Conservation (phyloP, 2,329 filamentous ascomycete genomes). For the Eutypella sp. region DNA sequence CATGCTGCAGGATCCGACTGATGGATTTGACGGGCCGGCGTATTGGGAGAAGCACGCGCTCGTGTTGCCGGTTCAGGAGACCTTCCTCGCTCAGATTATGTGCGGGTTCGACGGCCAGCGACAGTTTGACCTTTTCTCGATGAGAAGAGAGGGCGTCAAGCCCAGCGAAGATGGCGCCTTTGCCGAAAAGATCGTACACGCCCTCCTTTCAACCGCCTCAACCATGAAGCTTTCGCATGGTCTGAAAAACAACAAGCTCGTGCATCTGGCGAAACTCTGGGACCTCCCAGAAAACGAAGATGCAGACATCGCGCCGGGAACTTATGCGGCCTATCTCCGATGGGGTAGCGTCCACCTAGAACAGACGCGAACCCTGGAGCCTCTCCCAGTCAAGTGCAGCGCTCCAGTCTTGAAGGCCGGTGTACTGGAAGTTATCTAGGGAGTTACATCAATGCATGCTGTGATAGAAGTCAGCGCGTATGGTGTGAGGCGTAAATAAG, state of each 20-base stretch:
- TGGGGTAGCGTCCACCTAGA: slow-evolving; percentile 1
- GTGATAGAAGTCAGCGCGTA: no score
- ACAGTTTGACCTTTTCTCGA: slow-evolving; percentile 28
- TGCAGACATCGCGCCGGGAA: background rate
- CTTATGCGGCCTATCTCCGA: slow-evolving; percentile 1
- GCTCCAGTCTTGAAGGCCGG: background rate
- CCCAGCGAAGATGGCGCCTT: background rate
- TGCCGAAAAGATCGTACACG: background rate
- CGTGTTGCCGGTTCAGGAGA: slow-evolving; percentile 27
- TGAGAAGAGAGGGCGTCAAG: slow-evolving; percentile 5
- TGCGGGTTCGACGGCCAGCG: slow-evolving; percentile 23
- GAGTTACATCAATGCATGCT: no score
- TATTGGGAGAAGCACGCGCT: slow-evolving; percentile 29
- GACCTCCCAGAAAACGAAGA: background rate
- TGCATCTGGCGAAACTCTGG: background rate
- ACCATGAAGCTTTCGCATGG: background rate
- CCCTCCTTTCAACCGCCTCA: background rate
- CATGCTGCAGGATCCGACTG: slow-evolving; percentile 25
- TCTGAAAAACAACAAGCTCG: background rate
- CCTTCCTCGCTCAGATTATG: slow-evolving; percentile 26
- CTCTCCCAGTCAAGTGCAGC: background rate
- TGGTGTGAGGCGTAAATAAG: no score
- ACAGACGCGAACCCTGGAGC: background rate
- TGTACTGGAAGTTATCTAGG: no score
- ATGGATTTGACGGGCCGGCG: slow-evolving; percentile 27